A percentile compares a stretch with the other conserved stretches of the same genome.
Evolutionary conservation across 2,329 filamentous ascomycete species (phyloP).

Genomic region (Hypoxylon sp.): DNA sequence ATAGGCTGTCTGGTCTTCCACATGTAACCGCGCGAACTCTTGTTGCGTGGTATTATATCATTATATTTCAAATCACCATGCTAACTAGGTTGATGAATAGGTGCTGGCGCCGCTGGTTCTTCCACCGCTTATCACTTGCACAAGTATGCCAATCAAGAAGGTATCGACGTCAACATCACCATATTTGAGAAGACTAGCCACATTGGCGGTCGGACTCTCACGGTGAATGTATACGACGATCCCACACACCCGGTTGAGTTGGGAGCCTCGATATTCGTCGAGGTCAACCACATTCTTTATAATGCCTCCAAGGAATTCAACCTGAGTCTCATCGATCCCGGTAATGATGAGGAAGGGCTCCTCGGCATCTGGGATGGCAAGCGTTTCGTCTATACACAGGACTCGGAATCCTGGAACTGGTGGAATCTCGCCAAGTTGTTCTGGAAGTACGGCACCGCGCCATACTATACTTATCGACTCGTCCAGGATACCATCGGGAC

Average conservation of each 20-base stretch:
- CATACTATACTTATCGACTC: conserved; percentile 79
- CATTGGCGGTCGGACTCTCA: conserved; percentile 89
- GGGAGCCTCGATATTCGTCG: conserved; percentile 92
- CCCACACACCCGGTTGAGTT: conserved; percentile 81
- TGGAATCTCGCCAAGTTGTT: conserved; percentile 85
- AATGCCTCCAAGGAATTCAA: conserved; percentile 79
- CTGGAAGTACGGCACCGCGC: conserved; percentile 88
- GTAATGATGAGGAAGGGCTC: conserved; percentile 65
- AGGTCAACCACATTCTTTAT: conserved; percentile 85
- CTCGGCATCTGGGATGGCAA: conserved; percentile 89
- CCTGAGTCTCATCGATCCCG: conserved; percentile 69
- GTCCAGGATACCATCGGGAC: conserved; percentile 78
- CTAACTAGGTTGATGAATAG: conserved; percentile 61
- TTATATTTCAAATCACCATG: neutral
- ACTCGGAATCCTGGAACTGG: conserved; percentile 75
- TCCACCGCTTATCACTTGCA: conserved; percentile 88
- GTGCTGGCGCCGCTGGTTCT: conserved; percentile 89
- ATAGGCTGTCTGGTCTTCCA: neutral
- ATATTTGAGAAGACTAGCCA: conserved; percentile 85
- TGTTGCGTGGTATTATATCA: neutral
- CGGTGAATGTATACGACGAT: conserved; percentile 82
- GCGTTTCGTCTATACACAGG: conserved; percentile 77
- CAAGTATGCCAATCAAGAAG: conserved; percentile 75
- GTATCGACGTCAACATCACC: conserved; percentile 80
- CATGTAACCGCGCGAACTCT: neutral